Conservation (phyloP, 176 grass and related monocot species). For the Oryza officinalis region DNA sequence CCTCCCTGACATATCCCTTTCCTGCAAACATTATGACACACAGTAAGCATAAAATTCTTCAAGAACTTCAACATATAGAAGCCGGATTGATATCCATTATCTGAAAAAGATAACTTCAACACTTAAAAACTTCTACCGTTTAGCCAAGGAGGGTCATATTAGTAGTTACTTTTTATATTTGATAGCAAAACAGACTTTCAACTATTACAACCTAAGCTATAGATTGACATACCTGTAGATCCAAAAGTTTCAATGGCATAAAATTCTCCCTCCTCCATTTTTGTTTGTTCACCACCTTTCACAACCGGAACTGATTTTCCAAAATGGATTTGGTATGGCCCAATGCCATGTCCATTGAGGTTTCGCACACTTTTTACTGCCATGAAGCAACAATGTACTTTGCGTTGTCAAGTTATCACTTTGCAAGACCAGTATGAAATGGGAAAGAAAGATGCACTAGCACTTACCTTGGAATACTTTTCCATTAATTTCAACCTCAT, state of each 20-base stretch:
- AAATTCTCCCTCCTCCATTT: slow-evolving; percentile 98
- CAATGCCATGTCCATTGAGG: slow-evolving; percentile 97
- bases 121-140: no score
- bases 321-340: slow-evolving; percentile 93
- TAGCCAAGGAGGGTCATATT: no score
- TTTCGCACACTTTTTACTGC: slow-evolving; percentile 95
- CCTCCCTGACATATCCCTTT: slow-evolving; percentile 86
- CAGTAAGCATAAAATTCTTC: background rate
- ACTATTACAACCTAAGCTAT: background rate
- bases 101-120: no score
- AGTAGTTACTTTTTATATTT: no score
- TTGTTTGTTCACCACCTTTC: slow-evolving; percentile 93
- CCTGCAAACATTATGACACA: slow-evolving; percentile 41
- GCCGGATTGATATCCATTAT: no score
- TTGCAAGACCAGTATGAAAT: background rate
- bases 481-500: slow-evolving; percentile 98
- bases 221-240: slow-evolving; percentile 62
- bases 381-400: slow-evolving; percentile 6
- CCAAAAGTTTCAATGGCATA: slow-evolving; percentile 98
- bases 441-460: background rate
- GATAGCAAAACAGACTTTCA: no score
- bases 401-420: background rate
- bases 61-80: background rate
- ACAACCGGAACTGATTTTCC: slow-evolving; percentile 93
- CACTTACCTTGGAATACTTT: slow-evolving; percentile 87